phyloP scores from a whole-genome alignment of 331 rosid genomes.

The Spiraea crenata region DNA sequence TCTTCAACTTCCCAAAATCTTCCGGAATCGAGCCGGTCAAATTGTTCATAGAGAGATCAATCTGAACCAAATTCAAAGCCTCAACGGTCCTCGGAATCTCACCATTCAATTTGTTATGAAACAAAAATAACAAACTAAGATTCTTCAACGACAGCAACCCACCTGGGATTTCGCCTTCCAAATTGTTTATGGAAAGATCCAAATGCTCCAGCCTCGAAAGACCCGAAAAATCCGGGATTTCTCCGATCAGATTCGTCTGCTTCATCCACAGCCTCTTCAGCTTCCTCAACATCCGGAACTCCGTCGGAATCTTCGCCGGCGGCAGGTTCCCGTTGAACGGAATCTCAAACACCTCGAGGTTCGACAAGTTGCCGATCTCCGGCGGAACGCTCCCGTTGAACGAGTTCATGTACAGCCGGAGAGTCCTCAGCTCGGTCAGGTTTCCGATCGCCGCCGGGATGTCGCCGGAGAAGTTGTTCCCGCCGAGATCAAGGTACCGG shows the following conservation, averaged over 20 bases:
- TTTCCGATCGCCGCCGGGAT: conserved; percentile 57
- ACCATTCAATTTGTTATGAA: conserved; percentile 48
- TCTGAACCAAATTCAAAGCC: conserved; percentile 34
- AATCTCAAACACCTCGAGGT: conserved; percentile 51
- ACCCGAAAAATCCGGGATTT: conserved; percentile 48
- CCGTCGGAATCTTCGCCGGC: conserved; percentile 49
- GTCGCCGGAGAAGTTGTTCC: conserved; percentile 63
- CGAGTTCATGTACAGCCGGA: conserved; percentile 38
- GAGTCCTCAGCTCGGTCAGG: conserved; percentile 29
- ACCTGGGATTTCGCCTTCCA: conserved; percentile 59
- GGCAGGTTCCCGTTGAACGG: conserved; percentile 31
- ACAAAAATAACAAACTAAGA: conserved; percentile 39
- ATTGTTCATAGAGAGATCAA: conserved; percentile 61
- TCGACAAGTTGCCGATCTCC: conserved; percentile 58
- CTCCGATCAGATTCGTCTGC: conserved; percentile 47
- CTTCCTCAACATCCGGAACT: conserved; percentile 51
- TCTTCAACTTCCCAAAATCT: conserved; percentile 51
- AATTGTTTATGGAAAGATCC: conserved; percentile 49
- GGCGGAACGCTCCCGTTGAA: conserved; percentile 56
- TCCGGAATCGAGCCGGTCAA: conserved; percentile 62
- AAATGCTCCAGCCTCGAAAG: conserved; percentile 45
- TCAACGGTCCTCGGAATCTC: conserved; percentile 50
- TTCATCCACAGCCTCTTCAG: conserved; percentile 47
- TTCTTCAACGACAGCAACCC: conserved; percentile 46
- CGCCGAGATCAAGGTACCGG: conserved; percentile 44